Evolutionary conservation across 306 rosid species (phyloP).

Genomic region (Trichosanthes cucumerina): DNA sequence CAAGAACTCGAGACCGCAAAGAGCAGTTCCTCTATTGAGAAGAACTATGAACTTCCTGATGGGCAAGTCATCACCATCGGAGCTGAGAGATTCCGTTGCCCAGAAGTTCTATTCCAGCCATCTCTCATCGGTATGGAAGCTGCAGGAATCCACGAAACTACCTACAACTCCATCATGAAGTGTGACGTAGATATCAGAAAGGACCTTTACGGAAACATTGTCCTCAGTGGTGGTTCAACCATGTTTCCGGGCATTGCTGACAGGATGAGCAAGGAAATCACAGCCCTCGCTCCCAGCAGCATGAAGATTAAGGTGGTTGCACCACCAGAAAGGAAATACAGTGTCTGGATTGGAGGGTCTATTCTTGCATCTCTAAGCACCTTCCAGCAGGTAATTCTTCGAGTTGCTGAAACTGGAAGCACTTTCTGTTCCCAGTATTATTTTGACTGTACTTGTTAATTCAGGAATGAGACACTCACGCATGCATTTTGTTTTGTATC

Average conservation of each 20-base stretch:
- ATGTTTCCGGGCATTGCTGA: conserved; percentile 37
- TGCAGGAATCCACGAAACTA: conserved; percentile 32
- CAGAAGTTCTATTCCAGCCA: conserved; percentile 34
- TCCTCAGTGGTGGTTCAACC: conserved; percentile 37
- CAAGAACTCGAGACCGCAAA: conserved; percentile 31
- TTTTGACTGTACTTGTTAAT: neutral
- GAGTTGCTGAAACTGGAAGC: neutral
- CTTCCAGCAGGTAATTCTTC: conserved; percentile 31
- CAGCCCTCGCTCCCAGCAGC: conserved; percentile 36
- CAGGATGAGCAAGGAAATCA: conserved; percentile 38
- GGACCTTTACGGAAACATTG: conserved; percentile 30
- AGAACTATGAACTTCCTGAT: conserved; percentile 31
- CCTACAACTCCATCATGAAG: conserved; percentile 33
- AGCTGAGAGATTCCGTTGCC: conserved; percentile 36
- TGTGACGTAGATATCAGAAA: conserved; percentile 33
- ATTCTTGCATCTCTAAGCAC: conserved; percentile 35
- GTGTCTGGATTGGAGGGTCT: conserved; percentile 39
- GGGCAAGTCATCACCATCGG: conserved; percentile 35
- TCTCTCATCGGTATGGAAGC: conserved; percentile 34
- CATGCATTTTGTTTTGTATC: neutral
- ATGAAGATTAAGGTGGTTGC: conserved; percentile 32
- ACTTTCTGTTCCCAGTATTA: neutral
- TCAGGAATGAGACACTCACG: neutral
- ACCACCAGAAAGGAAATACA: conserved; percentile 33
- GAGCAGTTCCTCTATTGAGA: conserved; percentile 30